A percentile compares a stretch with the other conserved stretches of the same genome.
Evolutionary conservation across 495 filamentous ascomycete species (phyloP).

Genomic region (Talaromyces nanjingensis): DNA sequence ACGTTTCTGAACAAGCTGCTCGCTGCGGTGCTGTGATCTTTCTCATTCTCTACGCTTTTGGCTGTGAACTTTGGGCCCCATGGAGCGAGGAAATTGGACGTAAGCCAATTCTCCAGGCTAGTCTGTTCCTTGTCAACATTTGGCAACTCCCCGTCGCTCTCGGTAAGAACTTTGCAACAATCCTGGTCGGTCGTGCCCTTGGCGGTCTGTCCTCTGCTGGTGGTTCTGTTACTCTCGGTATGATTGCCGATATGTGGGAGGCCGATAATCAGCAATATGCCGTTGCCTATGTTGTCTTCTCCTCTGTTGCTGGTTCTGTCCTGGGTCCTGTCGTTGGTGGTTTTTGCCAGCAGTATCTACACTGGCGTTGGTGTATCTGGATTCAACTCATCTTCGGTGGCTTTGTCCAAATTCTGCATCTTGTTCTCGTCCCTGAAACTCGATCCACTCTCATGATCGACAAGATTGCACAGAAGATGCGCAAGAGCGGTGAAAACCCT

Average conservation of each 20-base stretch:
- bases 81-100: constrained; percentile 60
- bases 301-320: constrained; percentile 55
- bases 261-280: constrained; percentile 54
- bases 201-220: constrained; percentile 56
- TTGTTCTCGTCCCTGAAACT: constrained; percentile 51
- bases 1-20: constrained; percentile 43
- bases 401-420: constrained; percentile 45
- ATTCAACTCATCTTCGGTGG: constrained; percentile 54
- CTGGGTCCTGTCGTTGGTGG: constrained; percentile 56
- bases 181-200: constrained; percentile 50
- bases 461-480: constrained; percentile 46
- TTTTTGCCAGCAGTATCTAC: constrained; percentile 45
- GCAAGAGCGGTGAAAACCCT: constrained; percentile 41
- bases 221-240: constrained; percentile 56
- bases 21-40: constrained; percentile 52
- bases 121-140: constrained; percentile 52
- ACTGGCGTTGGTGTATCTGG: constrained; percentile 53
- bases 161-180: constrained; percentile 45
- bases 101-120: constrained; percentile 47
- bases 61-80: constrained; percentile 61
- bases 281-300: constrained; percentile 56
- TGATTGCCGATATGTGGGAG: constrained; percentile 58
- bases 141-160: constrained; percentile 50
- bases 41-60: constrained; percentile 56
- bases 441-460: constrained; percentile 55